A percentile compares a stretch with the other conserved stretches of the same genome.
These are phyloP conservation scores for Garcia nutans DNA, from an alignment of 345 rosid species.

Conservation along the genomic window DNA sequence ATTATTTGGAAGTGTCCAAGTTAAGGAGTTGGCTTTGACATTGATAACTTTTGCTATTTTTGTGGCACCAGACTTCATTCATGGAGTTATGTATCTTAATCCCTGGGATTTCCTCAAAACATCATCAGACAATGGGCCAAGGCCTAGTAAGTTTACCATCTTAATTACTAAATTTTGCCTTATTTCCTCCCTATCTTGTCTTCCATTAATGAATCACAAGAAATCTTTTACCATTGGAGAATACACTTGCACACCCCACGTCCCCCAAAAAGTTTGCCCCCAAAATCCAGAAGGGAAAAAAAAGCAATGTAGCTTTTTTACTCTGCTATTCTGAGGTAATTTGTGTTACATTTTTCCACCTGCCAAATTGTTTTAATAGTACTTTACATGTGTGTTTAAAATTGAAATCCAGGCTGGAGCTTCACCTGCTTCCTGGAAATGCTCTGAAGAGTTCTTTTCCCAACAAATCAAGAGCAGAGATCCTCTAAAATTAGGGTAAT, in stretches of 20 bases:
- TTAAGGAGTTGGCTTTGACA: neutral
- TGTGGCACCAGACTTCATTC: slow-evolving; percentile 64
- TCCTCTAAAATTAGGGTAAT: slow-evolving; percentile 82
- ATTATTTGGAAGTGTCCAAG: neutral
- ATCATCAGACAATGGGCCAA: slow-evolving; percentile 35
- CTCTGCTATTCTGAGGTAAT: neutral
- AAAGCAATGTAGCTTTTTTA: too few relatives aligned
- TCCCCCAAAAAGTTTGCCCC: too few relatives aligned
- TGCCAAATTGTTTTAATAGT: neutral
- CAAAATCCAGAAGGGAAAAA: too few relatives aligned
- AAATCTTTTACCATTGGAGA: too few relatives aligned
- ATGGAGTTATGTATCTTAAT: slow-evolving; percentile 91
- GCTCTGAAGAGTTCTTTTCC: slow-evolving; percentile 84
- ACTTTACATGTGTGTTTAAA: neutral
- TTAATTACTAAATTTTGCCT: slow-evolving; percentile 3
- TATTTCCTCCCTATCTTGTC: neutral
- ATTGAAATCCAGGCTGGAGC: slow-evolving; percentile 50
- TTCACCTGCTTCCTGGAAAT: slow-evolving; percentile 93
- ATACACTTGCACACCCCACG: too few relatives aligned
- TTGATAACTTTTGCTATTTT: slow-evolving; percentile 11
- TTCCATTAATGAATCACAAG: neutral
- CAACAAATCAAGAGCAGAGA: slow-evolving; percentile 82
- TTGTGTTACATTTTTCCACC: neutral
- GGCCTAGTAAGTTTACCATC: slow-evolving; percentile 36
- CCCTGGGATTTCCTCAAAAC: slow-evolving; percentile 68